These are phyloP conservation scores for Magnaporthiopsis incrustans DNA, from an alignment of 2,329 filamentous ascomycete genomes.

Conservation along the genomic window DNA sequence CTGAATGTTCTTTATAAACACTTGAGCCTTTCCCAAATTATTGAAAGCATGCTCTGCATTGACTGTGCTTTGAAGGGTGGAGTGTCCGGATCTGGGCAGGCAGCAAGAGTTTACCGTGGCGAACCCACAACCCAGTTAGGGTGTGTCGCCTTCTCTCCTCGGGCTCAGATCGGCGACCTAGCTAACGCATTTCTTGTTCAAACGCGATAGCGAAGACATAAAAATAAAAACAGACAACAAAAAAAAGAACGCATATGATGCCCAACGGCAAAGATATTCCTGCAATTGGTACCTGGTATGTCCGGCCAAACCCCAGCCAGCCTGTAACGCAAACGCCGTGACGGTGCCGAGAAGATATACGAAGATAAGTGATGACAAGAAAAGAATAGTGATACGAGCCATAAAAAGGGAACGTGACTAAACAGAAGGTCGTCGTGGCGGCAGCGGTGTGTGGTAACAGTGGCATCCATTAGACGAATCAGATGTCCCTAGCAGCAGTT, in stretches of 20 bases:
- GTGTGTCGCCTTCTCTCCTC: neutral
- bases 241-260: conserved; percentile 4
- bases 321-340: neutral
- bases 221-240: neutral
- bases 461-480: neutral
- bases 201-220: neutral
- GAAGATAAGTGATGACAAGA: neutral
- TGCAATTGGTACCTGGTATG: neutral
- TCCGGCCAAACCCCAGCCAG: neutral
- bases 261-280: neutral
- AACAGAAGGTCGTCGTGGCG: neutral
- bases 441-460: neutral
- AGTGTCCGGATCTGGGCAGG: neutral
- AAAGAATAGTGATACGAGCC: neutral
- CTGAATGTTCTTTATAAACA: neutral
- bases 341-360: neutral
- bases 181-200: neutral
- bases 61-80: neutral
- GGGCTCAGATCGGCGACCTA: neutral
- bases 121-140: neutral
- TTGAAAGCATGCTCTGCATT: neutral
- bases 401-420: neutral
- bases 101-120: too few species aligned
- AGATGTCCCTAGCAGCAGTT: neutral
- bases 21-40: neutral